Base-by-base conservation (phyloP, 1,284 basidiomycete genomes). In the Tylopilus sp. region DNA sequence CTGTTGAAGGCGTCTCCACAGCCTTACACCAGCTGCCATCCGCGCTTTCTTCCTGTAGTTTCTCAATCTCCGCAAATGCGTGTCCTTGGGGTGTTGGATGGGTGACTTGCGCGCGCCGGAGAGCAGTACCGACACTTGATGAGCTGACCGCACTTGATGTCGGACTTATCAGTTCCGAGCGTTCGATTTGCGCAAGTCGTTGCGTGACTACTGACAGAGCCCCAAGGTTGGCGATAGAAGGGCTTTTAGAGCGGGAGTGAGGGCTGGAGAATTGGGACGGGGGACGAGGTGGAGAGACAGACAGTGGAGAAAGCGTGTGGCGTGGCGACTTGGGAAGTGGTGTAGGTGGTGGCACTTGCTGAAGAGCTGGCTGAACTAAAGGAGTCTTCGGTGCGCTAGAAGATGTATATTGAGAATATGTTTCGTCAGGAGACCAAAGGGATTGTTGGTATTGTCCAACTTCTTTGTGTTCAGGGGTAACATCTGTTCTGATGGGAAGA, bases 211-310 rank as follows among this genome's bases (percentile, higher is more conserved):
- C 68, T 10, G 78, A 81, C 37, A 70, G 58, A 45, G 70, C 67
- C 44, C 71, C 73, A n/a, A 81, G 68, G 45, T 77, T 74, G 25
- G 69, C 66, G 42, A 81, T 75, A 15, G 78, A 81, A n/a, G 77
- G 74, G 44, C 74, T 78, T 46, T 68, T 69, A 4, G 67, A 58
- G 18, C 64, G 67, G 11, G 70, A 60, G n/a, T 66, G 64, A 28
- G 55, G 44, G 39, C 48, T 53, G 16, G 52, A 56, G 11, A 56
- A 35, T 37, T 57, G 63, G 45, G 55, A 60, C 21, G 58, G 59
- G 12, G 59, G 57, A 7, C 52, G 60, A 30, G 64, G 69, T 18
- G 63, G 60, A 33, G 64, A 66, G 41, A 59, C 18, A 29, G 63
- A 54, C 19, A 62, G 48, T 0, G 52, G 56, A 18, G 52, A 56